A percentile compares a stretch with the other conserved stretches of the same genome.
phyloP scores from a whole-genome alignment of 2,329 filamentous ascomycete genomes.

The Penicillium digitatum region DNA sequence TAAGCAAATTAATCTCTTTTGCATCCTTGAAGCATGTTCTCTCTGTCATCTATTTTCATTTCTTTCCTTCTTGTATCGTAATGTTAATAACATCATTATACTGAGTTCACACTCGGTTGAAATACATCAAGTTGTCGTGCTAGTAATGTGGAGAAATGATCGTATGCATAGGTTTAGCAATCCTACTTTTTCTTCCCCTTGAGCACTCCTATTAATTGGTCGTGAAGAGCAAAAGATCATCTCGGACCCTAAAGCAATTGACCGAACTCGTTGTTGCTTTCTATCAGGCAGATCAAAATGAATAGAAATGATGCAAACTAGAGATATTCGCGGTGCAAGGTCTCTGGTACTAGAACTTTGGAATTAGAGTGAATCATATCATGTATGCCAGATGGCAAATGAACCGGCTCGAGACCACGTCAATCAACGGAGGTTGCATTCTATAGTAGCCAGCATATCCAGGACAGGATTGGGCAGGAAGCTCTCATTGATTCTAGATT shows the following conservation, averaged over 20 bases:
- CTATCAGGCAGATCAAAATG: too few relatives aligned
- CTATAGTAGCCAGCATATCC: too few relatives aligned
- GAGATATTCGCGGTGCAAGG: too few relatives aligned
- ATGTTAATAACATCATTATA: conserved; percentile 2
- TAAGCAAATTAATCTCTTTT: not conserved
- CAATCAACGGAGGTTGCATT: too few relatives aligned
- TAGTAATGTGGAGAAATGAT: not conserved
- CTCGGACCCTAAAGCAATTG: not conserved
- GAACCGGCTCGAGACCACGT: too few relatives aligned
- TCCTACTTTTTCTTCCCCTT: not conserved
- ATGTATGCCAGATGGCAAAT: too few relatives aligned
- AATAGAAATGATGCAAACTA: too few relatives aligned
- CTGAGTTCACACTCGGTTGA: not conserved
- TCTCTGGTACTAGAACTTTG: too few relatives aligned
- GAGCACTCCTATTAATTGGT: not conserved
- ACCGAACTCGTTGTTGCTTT: not conserved
- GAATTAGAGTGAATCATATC: too few relatives aligned
- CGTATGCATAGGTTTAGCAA: too few relatives aligned
- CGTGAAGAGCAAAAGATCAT: not conserved
- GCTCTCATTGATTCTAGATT: too few relatives aligned
- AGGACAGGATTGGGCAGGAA: too few relatives aligned
- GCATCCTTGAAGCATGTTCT: conserved; percentile 6
- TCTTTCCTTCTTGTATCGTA: not conserved
- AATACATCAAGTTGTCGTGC: not conserved
- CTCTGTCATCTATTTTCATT: not conserved